phyloP scores from a whole-genome alignment of 805 yeast species.

The Lipomyces mesembrius region DNA sequence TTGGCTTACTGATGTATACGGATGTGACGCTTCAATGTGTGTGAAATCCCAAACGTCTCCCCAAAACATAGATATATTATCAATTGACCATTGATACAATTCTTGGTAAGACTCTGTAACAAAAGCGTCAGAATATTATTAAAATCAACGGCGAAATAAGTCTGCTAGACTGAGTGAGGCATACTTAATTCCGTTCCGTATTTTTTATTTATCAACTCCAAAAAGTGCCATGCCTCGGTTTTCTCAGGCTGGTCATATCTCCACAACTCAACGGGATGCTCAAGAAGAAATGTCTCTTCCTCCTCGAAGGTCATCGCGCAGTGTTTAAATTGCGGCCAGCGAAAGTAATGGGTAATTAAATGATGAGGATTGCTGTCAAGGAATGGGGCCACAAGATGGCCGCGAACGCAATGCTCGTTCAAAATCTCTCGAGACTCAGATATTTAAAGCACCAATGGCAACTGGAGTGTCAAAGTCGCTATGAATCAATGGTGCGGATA shows the following conservation, averaged over 20 bases:
- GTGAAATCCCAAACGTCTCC: conserved; percentile 37
- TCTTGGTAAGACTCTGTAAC: conserved; percentile 27
- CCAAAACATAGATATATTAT: conserved; percentile 33
- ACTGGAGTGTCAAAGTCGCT: too few species aligned
- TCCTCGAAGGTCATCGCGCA: not conserved
- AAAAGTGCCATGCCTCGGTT: conserved; percentile 21
- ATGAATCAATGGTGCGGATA: not conserved
- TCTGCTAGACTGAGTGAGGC: not conserved
- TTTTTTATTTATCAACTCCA: conserved; percentile 18
- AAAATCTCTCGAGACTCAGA: too few species aligned
- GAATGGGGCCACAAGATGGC: too few species aligned
- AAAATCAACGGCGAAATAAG: not conserved
- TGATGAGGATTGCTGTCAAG: too few species aligned
- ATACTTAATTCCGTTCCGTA: conserved; percentile 19
- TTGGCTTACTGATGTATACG: conserved; percentile 15
- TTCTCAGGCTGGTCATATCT: conserved; percentile 21
- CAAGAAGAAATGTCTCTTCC: conserved; percentile 17
- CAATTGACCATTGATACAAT: conserved; percentile 36
- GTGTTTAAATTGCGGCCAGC: too few species aligned
- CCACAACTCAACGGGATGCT: conserved; percentile 33
- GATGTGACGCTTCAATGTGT: conserved; percentile 18
- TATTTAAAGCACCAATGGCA: too few species aligned
- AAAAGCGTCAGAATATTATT: not conserved
- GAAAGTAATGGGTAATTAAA: too few species aligned
- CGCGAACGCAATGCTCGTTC: too few species aligned